Conservation (phyloP, 192 early-diverging fungal genomes). For the Podila verticillata region DNA sequence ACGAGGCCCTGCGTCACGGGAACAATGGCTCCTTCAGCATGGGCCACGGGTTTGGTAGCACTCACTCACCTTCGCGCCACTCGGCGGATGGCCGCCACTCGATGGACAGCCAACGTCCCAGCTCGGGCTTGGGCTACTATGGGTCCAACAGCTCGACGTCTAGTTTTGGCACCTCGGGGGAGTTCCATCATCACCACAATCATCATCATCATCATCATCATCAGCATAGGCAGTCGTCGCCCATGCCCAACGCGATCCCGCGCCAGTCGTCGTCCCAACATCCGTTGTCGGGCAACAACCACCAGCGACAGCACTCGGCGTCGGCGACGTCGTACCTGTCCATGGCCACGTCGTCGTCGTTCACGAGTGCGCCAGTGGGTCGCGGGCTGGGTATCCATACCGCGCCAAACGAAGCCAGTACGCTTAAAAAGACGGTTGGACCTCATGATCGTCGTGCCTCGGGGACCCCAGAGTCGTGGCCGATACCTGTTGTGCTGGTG, state of each 20-base stretch:
- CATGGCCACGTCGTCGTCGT: constrained; percentile 3
- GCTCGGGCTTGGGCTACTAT: constrained; percentile 10
- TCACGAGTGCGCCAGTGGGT: background rate
- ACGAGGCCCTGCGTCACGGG: background rate
- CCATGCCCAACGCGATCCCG: background rate
- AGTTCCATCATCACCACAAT: background rate
- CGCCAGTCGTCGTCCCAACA: background rate
- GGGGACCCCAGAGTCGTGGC: background rate
- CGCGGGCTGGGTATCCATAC: constrained; percentile 14
- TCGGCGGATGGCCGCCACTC: constrained; percentile 9
- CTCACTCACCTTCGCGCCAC: background rate
- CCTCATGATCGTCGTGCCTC: background rate
- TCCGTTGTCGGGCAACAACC: background rate
- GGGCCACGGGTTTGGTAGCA: background rate
- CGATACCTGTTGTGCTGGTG: background rate
- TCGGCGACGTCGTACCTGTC: background rate
- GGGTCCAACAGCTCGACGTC: constrained; percentile 3
- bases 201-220: background rate
- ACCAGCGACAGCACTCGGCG: constrained; percentile 21
- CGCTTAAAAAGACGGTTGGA: background rate
- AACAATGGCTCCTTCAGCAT: background rate
- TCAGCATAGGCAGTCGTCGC: background rate
- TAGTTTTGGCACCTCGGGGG: constrained; percentile 2
- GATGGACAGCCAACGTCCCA: constrained; percentile 13
- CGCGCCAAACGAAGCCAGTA: background rate